Evolutionary conservation across 2,329 filamentous ascomycete species (phyloP), one percentile per base, ranked within the genome.

Genomic region (Ramichloridium luteum): DNA sequence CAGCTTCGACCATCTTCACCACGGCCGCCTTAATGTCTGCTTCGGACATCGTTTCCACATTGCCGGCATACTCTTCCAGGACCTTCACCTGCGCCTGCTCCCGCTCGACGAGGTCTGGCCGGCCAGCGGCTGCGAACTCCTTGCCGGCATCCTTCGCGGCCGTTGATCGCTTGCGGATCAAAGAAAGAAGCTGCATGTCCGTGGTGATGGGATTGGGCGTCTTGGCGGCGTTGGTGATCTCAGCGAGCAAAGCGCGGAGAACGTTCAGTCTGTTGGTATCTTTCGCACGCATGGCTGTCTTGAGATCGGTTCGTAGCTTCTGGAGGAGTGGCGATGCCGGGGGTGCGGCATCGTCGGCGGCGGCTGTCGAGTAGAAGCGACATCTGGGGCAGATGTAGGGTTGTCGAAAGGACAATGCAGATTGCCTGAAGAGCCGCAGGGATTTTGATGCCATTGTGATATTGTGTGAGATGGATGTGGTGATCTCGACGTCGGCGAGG

Each of bases 171-270:
- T 76, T 78, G 41, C 72, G 68, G 34, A 90, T 66, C 29, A 86
- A 62, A 5, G 65, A 60, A 16, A 84, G 70, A 34, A 88, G 65
- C 48, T 80, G 72, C 41, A 70, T 66, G 54, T 88, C 80, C 13
- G 73, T 80, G 33, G 61, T 64, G 49, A 86, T 72, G n/a, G 81
- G 80, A 23, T 61, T 64, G 23, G 67, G 51, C 10, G 79, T 83
- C 59, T 86, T 86, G 53, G 74, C 77, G 18, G 78, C 75, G 56
- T 85, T 86, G 45, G 77, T 74, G 39, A 79, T 74, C 40, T 78
- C 70, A 17, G 78, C 66, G 41, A 86, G 67, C 39, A 86, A 60
- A 25, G 67, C 56, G 44, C 81, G 77, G 29, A 88, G 67, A 22
- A 82, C 79, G 23, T 69, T 61, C 15, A 86, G 70, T 2, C 77